Conservation (phyloP, 768 basidiomycete genomes). For the Amanita jacksonii region DNA sequence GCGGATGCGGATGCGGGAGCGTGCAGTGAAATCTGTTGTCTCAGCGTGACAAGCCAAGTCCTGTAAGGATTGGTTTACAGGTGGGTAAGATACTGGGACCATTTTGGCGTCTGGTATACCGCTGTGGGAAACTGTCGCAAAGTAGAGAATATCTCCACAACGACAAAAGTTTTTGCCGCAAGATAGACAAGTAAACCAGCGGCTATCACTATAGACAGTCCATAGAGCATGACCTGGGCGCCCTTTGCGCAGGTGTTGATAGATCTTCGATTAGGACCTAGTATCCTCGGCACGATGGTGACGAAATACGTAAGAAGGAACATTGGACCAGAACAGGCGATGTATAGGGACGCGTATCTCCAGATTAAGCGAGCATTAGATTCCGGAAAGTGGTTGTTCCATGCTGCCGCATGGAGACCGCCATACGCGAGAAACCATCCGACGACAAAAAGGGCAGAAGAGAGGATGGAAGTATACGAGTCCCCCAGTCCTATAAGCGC, state of each 20-base stretch:
- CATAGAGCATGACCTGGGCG: too few species aligned
- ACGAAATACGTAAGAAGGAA: neutral
- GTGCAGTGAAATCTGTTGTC: too few species aligned
- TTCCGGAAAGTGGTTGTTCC: slow-evolving; percentile 1
- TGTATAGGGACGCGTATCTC: neutral
- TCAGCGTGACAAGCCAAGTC: too few species aligned
- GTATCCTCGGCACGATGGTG: too few species aligned
- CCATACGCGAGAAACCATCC: neutral
- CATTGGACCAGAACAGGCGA: neutral
- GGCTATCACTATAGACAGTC: too few species aligned
- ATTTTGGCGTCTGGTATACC: too few species aligned
- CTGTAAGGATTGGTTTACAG: too few species aligned
- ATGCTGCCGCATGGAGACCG: neutral
- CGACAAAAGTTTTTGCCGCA: neutral
- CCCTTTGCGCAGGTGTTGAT: too few species aligned
- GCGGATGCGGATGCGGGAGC: too few species aligned
- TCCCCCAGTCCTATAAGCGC: neutral
- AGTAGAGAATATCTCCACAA: neutral
- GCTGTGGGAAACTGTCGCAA: neutral
- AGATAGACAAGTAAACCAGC: neutral
- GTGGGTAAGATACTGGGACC: too few species aligned
- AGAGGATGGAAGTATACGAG: too few species aligned
- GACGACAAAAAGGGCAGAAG: neutral
- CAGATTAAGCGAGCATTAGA: neutral
- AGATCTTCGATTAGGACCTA: too few species aligned